These are phyloP conservation scores for Cucumis hystrix DNA, from an alignment of 306 rosid species.

Conservation along the genomic window DNA sequence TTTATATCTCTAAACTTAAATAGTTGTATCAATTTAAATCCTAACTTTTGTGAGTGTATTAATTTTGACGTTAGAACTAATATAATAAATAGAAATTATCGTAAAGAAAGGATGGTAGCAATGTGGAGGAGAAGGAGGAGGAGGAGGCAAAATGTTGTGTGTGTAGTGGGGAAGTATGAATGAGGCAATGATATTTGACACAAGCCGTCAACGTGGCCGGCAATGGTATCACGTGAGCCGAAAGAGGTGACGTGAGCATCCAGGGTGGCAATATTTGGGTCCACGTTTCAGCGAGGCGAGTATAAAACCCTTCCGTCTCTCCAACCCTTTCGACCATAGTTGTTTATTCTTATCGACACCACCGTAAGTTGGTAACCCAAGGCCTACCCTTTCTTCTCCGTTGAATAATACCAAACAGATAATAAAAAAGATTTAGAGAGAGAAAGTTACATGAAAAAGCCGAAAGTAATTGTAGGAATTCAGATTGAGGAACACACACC, in stretches of 20 bases:
- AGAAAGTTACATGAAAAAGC: conserved; percentile 7
- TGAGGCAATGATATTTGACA: neutral
- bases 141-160: neutral
- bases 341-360: conserved; percentile 13
- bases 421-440: conserved; percentile 14
- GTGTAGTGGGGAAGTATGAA: neutral
- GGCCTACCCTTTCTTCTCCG: conserved; percentile 23
- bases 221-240: conserved; percentile 6
- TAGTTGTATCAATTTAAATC: too few relatives aligned
- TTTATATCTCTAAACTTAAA: too few relatives aligned
- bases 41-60: too few relatives aligned
- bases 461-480: neutral
- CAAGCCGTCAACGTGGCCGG: conserved; percentile 4
- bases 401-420: conserved; percentile 10
- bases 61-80: too few relatives aligned
- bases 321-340: neutral
- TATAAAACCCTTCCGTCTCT: conserved; percentile 3
- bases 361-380: conserved; percentile 12
- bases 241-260: conserved; percentile 17
- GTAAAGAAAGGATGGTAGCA: neutral
- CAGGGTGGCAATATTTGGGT: conserved; percentile 13
- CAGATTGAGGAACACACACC: neutral
- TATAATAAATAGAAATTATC: too few relatives aligned
- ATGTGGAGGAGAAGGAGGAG: neutral
- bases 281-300: conserved; percentile 21